Evolutionary conservation across 2,329 filamentous ascomycete species (phyloP), one percentile per base, ranked within the genome.

Genomic region (Bipolaris victoriae): DNA sequence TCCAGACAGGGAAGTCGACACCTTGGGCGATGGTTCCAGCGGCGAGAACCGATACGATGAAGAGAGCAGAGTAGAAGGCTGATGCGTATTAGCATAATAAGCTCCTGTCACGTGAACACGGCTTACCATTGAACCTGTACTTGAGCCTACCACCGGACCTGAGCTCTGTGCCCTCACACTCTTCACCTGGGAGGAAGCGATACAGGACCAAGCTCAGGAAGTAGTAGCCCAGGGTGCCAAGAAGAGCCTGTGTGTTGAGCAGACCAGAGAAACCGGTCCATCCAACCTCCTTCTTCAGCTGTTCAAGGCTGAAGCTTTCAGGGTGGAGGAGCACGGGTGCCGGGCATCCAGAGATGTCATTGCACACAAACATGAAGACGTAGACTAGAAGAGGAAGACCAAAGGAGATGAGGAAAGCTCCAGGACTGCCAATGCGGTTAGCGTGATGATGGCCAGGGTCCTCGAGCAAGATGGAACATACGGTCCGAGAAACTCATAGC

Each of bases 341-440:
- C 45, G 94, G 95, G 73, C 95, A 98, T 57, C 95, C 94, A 7
- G 91, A 89, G 62, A 96, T 82, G 76, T 98, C 93, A 79, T 97
- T 98, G 84, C 94, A 97, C 69, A 89, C 82, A 73, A 97, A 96
- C 45, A 88, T 84, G 72, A 94, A 89, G 67, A 88, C 74, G 78
- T 95, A 96, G 67, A 92, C 85, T 63, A 93, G 83, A 40, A 92
- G 59, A 0, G 94, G 94, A 0, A 97, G 86, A 55, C 88, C 88
- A 68, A 96, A 89, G 7, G 90, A 90, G 70, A 98, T 91, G 60
- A 80, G 84, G 59, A 89, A 85, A 35, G 90, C 91, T 54, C 92
- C 93, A 40, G 88, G 81, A 52, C 92, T 96, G 52, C 15, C 20
- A 33, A 26, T n/a, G 44, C 37, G 50, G 48, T 70, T 55, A 69